phyloP scores from a whole-genome alignment of 2,329 filamentous ascomycete species.

The Corniculantispora saksenae region DNA sequence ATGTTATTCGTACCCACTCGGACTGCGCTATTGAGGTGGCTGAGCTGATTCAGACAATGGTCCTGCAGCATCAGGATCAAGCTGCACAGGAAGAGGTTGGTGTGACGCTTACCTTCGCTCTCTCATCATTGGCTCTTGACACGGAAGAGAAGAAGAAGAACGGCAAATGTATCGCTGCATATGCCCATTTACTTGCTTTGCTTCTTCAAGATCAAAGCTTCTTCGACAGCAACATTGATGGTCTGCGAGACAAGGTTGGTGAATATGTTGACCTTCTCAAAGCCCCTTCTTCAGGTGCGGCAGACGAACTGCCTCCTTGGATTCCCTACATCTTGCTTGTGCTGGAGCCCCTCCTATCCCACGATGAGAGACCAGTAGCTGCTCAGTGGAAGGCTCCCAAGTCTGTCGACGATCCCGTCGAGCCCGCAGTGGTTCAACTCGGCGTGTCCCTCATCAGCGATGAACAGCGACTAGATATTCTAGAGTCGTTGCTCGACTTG shows the following conservation, averaged over 20 bases:
- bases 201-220: slow-evolving; percentile 82
- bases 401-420: slow-evolving; percentile 49
- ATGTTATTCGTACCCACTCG: slow-evolving; percentile 85
- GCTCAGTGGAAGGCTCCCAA: slow-evolving; percentile 67
- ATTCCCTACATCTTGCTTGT: slow-evolving; percentile 88
- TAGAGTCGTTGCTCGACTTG: slow-evolving; percentile 78
- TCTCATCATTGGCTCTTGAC: slow-evolving; percentile 68
- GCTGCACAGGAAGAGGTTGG: slow-evolving; percentile 71
- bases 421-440: slow-evolving; percentile 60
- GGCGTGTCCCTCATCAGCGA: slow-evolving; percentile 57
- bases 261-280: slow-evolving; percentile 80
- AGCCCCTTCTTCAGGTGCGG: slow-evolving; percentile 63
- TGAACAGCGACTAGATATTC: slow-evolving; percentile 68
- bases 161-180: slow-evolving; percentile 71
- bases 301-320: slow-evolving; percentile 86
- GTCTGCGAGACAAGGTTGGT: slow-evolving; percentile 74
- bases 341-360: slow-evolving; percentile 84
- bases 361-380: slow-evolving; percentile 79
- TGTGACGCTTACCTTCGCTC: slow-evolving; percentile 77
- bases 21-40: slow-evolving; percentile 88
- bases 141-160: slow-evolving; percentile 67
- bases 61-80: slow-evolving; percentile 58
- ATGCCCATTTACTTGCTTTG: slow-evolving; percentile 86
- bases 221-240: slow-evolving; percentile 73
- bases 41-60: slow-evolving; percentile 78